Conservation (phyloP, 2,329 filamentous ascomycete genomes). For the Aspergillus eucalypticola region DNA sequence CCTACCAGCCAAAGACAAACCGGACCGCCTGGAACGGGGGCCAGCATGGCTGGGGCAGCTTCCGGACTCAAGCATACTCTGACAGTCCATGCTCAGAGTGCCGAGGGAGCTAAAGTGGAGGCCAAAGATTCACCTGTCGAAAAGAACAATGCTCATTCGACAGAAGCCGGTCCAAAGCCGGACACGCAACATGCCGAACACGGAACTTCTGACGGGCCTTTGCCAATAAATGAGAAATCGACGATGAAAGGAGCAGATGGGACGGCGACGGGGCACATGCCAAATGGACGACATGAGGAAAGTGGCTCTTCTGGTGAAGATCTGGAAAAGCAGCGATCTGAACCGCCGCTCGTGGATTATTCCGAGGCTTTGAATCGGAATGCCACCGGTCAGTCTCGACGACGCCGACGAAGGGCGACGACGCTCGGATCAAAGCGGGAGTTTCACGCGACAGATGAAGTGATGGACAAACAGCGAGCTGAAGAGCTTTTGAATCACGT, state of each 20-base stretch:
- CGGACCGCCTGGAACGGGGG: constrained; percentile 40
- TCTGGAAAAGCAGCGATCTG: constrained; percentile 34
- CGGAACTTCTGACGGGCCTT: constrained; percentile 33
- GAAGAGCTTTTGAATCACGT: constrained; percentile 78
- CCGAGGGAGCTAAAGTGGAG: constrained; percentile 33
- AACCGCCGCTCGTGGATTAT: constrained; percentile 37
- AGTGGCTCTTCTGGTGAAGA: constrained; percentile 29
- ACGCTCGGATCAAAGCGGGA: constrained; percentile 50
- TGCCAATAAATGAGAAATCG: constrained; percentile 48
- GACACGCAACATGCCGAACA: constrained; percentile 35
- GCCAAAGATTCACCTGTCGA: constrained; percentile 30
- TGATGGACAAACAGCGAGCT: constrained; percentile 73
- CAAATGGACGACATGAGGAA: constrained; percentile 29
- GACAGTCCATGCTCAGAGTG: constrained; percentile 29
- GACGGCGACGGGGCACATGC: constrained; percentile 23
- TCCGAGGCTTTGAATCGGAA: constrained; percentile 45
- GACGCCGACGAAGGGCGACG: constrained; percentile 46
- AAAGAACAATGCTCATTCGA: constrained; percentile 36
- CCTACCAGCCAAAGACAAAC: constrained; percentile 45
- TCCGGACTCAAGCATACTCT: constrained; percentile 28
- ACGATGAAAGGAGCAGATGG: constrained; percentile 33
- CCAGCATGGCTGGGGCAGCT: constrained; percentile 20
- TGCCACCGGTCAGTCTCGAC: constrained; percentile 35
- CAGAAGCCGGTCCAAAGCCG: constrained; percentile 35
- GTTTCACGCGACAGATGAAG: constrained; percentile 65